These are phyloP conservation scores for Pythium biforme DNA, from an alignment of 352 stramenopile species.

Conservation along the genomic window DNA sequence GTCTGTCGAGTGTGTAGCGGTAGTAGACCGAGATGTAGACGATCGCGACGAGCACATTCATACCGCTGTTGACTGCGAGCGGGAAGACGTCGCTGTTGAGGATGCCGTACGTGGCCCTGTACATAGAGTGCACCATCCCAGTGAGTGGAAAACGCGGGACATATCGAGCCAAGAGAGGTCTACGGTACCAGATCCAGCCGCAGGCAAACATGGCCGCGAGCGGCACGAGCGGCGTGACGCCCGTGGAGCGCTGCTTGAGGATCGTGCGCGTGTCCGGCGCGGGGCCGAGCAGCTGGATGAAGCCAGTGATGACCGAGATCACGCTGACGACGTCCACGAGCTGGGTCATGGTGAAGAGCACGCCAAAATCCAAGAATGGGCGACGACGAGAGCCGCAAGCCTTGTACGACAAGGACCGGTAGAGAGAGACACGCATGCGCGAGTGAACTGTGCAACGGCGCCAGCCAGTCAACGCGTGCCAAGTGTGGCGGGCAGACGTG, in stretches of 20 bases:
- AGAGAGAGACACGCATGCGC: no score
- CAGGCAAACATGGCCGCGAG: slow-evolving; percentile 41
- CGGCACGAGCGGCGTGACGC: slow-evolving; percentile 44
- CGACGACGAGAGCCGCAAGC: no score
- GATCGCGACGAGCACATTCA: slow-evolving; percentile 35
- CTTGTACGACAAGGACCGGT: no score
- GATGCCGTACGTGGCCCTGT: slow-evolving; percentile 40
- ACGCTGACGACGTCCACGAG: slow-evolving; percentile 27
- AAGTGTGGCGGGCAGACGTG: no score
- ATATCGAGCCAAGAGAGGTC: neutral
- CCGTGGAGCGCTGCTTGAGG: slow-evolving; percentile 32
- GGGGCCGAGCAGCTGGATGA: slow-evolving; percentile 41
- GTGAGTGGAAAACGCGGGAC: no score
- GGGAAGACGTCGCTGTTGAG: slow-evolving; percentile 45
- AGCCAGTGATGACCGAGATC: slow-evolving; percentile 28
- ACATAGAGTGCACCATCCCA: neutral
- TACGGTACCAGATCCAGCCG: slow-evolving; percentile 16
- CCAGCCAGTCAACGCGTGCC: no score
- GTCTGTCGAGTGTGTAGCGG: slow-evolving; percentile 35
- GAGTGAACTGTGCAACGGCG: no score
- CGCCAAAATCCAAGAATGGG: no score
- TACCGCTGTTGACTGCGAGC: slow-evolving; percentile 37
- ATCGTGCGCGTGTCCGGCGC: slow-evolving; percentile 34
- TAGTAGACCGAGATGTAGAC: slow-evolving; percentile 54
- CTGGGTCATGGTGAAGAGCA: neutral